A percentile compares a stretch with the other conserved stretches of the same genome.
Evolutionary conservation across 2,329 filamentous ascomycete species (phyloP).

Genomic region (Pestalotiopsis sp.): DNA sequence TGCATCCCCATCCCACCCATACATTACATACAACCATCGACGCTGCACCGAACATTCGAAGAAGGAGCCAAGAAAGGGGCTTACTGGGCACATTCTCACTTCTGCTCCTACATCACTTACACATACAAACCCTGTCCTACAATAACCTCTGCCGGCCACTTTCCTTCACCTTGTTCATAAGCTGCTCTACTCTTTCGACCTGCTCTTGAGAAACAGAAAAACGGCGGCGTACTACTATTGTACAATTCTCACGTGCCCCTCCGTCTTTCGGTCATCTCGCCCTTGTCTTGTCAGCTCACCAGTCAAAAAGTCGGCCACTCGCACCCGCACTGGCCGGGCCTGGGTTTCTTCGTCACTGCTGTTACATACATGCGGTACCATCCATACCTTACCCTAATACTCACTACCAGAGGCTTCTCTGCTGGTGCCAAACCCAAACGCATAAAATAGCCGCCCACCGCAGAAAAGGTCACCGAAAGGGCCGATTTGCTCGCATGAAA

Average conservation of each 20-base stretch:
- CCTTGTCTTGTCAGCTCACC: not conserved
- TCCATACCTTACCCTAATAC: not conserved
- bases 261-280: not conserved
- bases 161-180: not conserved
- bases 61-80: conserved; percentile 15
- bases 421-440: conserved; percentile 4
- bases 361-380: not conserved
- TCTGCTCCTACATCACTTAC: not conserved
- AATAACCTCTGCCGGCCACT: not conserved
- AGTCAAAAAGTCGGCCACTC: not conserved
- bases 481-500: conserved; percentile 10
- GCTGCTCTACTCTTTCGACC: not conserved
- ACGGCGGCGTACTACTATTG: not conserved
- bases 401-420: not conserved
- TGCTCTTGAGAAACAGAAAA: not conserved
- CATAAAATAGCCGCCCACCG: not conserved
- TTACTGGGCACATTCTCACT: conserved; percentile 7
- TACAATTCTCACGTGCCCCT: not conserved
- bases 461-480: not conserved
- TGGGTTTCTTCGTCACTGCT: not conserved
- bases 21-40: not conserved
- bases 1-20: not conserved
- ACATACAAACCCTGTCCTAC: not conserved
- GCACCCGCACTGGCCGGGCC: not conserved
- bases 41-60: conserved; percentile 15